phyloP scores from a whole-genome alignment of 1,139 yeast species.

The Candida sp. region DNA sequence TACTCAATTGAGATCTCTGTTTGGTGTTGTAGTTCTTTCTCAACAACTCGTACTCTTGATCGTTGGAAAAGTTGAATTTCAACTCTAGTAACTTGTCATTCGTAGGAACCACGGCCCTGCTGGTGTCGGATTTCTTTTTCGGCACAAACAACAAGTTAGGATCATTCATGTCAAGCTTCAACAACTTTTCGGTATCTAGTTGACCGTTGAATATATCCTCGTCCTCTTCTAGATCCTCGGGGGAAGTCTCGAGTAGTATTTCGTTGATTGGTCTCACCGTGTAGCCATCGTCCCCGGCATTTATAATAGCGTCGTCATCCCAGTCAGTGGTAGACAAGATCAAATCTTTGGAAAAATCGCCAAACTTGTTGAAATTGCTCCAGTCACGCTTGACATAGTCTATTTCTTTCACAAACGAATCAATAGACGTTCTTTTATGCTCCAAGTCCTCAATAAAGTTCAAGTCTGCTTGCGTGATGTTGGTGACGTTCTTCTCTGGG shows the following conservation, averaged over 20 bases:
- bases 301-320: slow-evolving; percentile 73
- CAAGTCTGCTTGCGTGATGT: slow-evolving; percentile 31
- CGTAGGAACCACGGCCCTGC: slow-evolving; percentile 49
- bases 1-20: slow-evolving; percentile 92
- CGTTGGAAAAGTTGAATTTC: slow-evolving; percentile 87
- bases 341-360: slow-evolving; percentile 58
- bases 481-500: slow-evolving; percentile 11
- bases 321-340: slow-evolving; percentile 82
- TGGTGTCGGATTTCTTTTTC: slow-evolving; percentile 25
- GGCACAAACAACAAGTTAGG: slow-evolving; percentile 74
- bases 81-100: slow-evolving; percentile 51
- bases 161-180: slow-evolving; percentile 83
- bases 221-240: slow-evolving; percentile 64
- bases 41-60: slow-evolving; percentile 79
- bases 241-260: slow-evolving; percentile 14
- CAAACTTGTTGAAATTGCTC: slow-evolving; percentile 40
- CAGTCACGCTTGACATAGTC: slow-evolving; percentile 42
- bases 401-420: slow-evolving; percentile 24
- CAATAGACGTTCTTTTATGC: slow-evolving; percentile 20
- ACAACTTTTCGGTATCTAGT: slow-evolving; percentile 44
- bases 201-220: slow-evolving; percentile 83
- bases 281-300: slow-evolving; percentile 39
- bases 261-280: slow-evolving; percentile 17
- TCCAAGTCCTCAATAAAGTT: slow-evolving; percentile 33
- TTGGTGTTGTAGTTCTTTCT: slow-evolving; percentile 90